phyloP scores from a whole-genome alignment of 768 basidiomycete species.

The Xanthoconium purpureum region DNA sequence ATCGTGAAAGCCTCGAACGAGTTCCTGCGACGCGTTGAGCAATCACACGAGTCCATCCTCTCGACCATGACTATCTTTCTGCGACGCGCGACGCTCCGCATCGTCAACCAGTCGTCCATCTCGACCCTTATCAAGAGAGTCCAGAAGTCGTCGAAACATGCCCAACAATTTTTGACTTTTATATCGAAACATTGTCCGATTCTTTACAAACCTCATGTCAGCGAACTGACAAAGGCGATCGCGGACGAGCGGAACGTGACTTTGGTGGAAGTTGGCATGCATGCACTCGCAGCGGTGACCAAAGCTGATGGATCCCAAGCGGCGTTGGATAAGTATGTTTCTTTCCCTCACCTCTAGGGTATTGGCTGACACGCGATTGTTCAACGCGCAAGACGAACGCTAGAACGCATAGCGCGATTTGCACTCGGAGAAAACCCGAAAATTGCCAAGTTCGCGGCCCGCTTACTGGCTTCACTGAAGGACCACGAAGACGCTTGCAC shows the following conservation, averaged over 20 bases:
- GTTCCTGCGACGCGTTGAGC: conserved; percentile 72
- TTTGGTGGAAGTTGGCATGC: conserved; percentile 65
- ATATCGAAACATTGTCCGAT: conserved; percentile 75
- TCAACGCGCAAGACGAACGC: conserved; percentile 48
- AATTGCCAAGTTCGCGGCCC: conserved; percentile 83
- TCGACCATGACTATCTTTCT: conserved; percentile 71
- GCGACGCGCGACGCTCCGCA: conserved; percentile 63
- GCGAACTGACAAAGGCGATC: conserved; percentile 72
- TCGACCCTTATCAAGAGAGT: conserved; percentile 74
- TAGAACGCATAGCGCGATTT: conserved; percentile 60
- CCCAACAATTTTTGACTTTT: conserved; percentile 51
- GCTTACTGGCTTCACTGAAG: conserved; percentile 61
- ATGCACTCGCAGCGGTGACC: conserved; percentile 70
- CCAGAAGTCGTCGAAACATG: conserved; percentile 47
- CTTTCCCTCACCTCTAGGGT: neutral
- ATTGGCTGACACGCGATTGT: neutral
- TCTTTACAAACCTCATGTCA: conserved; percentile 69
- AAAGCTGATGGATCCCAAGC: conserved; percentile 55
- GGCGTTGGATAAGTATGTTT: conserved; percentile 64
- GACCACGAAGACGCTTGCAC: conserved; percentile 49
- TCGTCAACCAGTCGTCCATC: conserved; percentile 84
- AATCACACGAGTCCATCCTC: conserved; percentile 55
- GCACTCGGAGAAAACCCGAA: conserved; percentile 57
- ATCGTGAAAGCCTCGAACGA: conserved; percentile 82
- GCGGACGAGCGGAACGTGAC: conserved; percentile 56